Percentiles rank a stretch among this genome's conserved stretches.
These are phyloP conservation scores for Globisporangium camurandrum DNA, from an alignment of 352 stramenopile species.

Conservation along the genomic window DNA sequence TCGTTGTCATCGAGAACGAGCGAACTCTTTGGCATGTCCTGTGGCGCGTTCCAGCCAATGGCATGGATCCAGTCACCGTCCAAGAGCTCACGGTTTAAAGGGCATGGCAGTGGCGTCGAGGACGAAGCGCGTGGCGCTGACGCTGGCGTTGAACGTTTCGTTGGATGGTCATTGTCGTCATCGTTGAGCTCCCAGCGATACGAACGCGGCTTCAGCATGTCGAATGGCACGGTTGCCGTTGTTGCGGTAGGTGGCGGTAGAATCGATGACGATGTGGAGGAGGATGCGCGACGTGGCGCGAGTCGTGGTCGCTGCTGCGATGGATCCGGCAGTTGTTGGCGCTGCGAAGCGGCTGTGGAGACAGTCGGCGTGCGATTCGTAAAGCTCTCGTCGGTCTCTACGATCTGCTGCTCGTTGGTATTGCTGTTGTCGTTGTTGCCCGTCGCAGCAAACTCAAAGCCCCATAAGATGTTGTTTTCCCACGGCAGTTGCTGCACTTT, in stretches of 20 bases:
- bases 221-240: slow-evolving; percentile 21
- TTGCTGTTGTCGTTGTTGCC: slow-evolving; percentile 1
- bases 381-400: slow-evolving; percentile 5
- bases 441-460: slow-evolving; percentile 38
- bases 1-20: slow-evolving; percentile 3
- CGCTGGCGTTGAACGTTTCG: too few species aligned
- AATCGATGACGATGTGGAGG: neutral
- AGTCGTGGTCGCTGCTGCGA: neutral
- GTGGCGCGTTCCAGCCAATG: slow-evolving; percentile 1
- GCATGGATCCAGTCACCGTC: neutral
- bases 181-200: slow-evolving; percentile 77
- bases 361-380: neutral
- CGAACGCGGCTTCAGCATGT: slow-evolving; percentile 67
- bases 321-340: neutral
- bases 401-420: slow-evolving; percentile 3
- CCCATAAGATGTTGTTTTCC: slow-evolving; percentile 81
- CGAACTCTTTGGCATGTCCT: neutral
- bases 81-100: slow-evolving; percentile 1
- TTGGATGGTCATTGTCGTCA: too few species aligned
- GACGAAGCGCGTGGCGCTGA: neutral
- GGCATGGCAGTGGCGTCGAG: slow-evolving; percentile 17
- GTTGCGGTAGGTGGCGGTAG: neutral
- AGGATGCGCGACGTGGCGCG: neutral
- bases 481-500: slow-evolving; percentile 77
- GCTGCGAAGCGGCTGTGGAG: neutral